Conservation (phyloP, 2,329 filamentous ascomycete species). For the Fulvia fulva region DNA sequence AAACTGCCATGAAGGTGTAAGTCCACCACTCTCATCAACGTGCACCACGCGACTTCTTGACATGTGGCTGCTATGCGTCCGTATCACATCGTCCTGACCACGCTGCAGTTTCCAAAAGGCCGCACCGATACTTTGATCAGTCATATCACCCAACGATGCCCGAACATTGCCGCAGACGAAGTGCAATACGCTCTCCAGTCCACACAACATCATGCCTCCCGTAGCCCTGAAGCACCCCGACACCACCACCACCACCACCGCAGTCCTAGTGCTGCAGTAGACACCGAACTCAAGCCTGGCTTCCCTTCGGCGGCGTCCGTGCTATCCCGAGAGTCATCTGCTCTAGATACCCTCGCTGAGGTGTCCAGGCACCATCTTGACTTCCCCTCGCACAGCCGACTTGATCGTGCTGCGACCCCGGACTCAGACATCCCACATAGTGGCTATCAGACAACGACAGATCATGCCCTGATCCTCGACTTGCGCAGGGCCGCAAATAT, state of each 20-base stretch:
- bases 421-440: background rate
- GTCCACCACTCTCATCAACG: background rate
- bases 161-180: conserved; percentile 59
- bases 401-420: background rate
- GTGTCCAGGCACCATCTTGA: conserved; percentile 75
- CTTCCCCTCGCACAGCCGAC: conserved; percentile 45
- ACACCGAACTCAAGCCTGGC: background rate
- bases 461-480: background rate
- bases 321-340: conserved; percentile 58
- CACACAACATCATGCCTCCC: background rate
- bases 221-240: background rate
- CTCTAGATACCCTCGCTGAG: conserved; percentile 81
- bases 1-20: conserved; percentile 22
- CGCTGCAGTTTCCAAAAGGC: conserved; percentile 69
- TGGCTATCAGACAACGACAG: background rate
- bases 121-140: conserved; percentile 76
- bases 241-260: background rate
- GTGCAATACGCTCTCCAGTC: conserved; percentile 45
- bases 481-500: background rate
- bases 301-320: conserved; percentile 17
- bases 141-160: conserved; percentile 84
- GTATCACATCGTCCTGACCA: background rate
- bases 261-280: background rate
- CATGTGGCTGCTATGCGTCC: background rate
- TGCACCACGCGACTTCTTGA: no score